phyloP scores from a whole-genome alignment of 768 basidiomycete genomes.

The Stropharia rugosoannulata region DNA sequence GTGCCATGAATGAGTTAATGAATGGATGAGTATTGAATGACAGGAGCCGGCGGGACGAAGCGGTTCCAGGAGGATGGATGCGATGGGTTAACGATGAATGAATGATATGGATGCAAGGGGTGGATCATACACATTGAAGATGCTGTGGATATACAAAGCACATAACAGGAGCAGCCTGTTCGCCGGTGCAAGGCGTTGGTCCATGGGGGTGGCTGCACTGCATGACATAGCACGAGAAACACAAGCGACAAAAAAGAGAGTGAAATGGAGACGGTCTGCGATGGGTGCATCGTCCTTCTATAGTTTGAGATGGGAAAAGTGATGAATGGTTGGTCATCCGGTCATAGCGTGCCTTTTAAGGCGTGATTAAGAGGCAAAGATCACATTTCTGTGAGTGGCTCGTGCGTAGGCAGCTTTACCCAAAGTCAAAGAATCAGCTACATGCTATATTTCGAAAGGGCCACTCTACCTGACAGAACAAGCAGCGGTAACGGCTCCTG shows the following conservation, averaged over 20 bases:
- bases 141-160: slow-evolving; percentile 16
- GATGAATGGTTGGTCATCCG: neutral
- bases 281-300: neutral
- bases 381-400: neutral
- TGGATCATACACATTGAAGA: slow-evolving; percentile 12
- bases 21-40: too few relatives aligned
- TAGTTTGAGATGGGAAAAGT: neutral
- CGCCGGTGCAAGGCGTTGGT: neutral
- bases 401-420: too few relatives aligned
- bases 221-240: slow-evolving; percentile 11
- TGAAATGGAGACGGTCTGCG: neutral
- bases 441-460: too few relatives aligned
- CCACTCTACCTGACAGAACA: too few relatives aligned
- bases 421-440: too few relatives aligned
- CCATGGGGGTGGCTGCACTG: slow-evolving; percentile 4
- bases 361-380: neutral
- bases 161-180: slow-evolving; percentile 15
- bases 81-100: too few relatives aligned
- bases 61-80: too few relatives aligned
- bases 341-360: too few relatives aligned
- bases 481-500: too few relatives aligned
- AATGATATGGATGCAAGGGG: slow-evolving; percentile 7
- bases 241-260: slow-evolving; percentile 2
- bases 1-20: too few relatives aligned
- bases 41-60: too few relatives aligned